Evolutionary conservation across 768 basidiomycete species (phyloP).

Genomic region (Boletus rubroflammeus): DNA sequence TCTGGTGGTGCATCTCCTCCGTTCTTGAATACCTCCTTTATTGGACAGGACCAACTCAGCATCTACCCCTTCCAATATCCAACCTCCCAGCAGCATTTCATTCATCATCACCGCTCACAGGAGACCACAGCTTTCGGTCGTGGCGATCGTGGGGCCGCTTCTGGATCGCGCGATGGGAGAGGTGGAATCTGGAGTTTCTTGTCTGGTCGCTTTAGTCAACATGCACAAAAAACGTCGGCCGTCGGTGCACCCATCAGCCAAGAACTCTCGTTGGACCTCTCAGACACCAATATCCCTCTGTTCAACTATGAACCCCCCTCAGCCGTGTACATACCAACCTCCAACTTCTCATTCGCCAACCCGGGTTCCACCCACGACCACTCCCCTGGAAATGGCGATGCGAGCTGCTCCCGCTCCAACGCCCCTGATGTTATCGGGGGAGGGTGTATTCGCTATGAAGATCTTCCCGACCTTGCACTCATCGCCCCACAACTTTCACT

Average conservation of each 20-base stretch:
- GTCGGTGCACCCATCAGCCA: too few relatives aligned
- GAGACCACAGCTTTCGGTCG: neutral
- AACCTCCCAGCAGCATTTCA: neutral
- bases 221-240: too few relatives aligned
- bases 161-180: neutral
- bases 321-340: too few relatives aligned
- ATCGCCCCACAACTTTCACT: conserved; percentile 6
- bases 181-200: neutral
- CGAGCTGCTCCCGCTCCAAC: too few relatives aligned
- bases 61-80: neutral
- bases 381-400: too few relatives aligned
- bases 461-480: conserved; percentile 37
- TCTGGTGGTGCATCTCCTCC: neutral
- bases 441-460: conserved; percentile 31
- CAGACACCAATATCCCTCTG: too few relatives aligned
- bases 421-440: too few relatives aligned
- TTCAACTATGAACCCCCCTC: too few relatives aligned
- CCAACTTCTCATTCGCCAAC: too few relatives aligned
- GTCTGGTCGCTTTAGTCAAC: neutral
- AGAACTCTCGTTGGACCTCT: too few relatives aligned
- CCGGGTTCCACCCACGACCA: too few relatives aligned
- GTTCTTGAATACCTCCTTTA: neutral
- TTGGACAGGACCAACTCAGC: neutral
- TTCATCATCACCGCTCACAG: neutral
- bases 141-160: neutral